These are phyloP conservation scores for Citrus australasica DNA, from an alignment of 345 rosid species.

Conservation along the genomic window DNA sequence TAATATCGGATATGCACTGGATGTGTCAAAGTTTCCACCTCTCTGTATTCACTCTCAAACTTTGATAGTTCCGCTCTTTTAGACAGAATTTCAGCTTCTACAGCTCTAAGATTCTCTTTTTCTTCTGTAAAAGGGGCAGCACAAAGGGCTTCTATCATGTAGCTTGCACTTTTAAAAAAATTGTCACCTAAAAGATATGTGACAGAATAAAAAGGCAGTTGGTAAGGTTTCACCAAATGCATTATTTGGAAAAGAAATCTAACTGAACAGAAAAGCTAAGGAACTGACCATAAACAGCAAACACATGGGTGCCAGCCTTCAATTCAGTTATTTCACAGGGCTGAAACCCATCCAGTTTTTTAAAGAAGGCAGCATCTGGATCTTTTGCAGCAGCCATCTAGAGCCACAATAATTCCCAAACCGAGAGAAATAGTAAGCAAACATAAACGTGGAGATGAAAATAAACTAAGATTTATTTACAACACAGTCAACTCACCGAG, in stretches of 20 bases:
- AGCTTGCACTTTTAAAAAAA: slow-evolving; percentile 85
- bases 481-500: slow-evolving; percentile 48
- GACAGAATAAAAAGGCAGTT: slow-evolving; percentile 11
- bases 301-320: slow-evolving; percentile 83
- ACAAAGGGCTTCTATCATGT: slow-evolving; percentile 85
- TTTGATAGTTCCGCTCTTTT: slow-evolving; percentile 82
- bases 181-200: slow-evolving; percentile 69
- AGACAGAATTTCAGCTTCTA: slow-evolving; percentile 80
- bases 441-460: not conserved
- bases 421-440: slow-evolving; percentile 16
- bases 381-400: slow-evolving; percentile 88
- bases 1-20: not conserved
- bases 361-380: slow-evolving; percentile 88
- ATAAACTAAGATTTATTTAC: not conserved
- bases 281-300: slow-evolving; percentile 91
- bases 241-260: not conserved
- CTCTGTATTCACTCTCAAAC: slow-evolving; percentile 93
- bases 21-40: slow-evolving; percentile 38
- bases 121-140: slow-evolving; percentile 72
- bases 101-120: slow-evolving; percentile 76
- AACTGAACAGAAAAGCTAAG: slow-evolving; percentile 16
- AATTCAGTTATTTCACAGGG: slow-evolving; percentile 90
- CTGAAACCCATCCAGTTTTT: slow-evolving; percentile 91
- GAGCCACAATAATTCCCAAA: slow-evolving; percentile 10
- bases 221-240: slow-evolving; percentile 13